phyloP scores from a whole-genome alignment of 148 eudicot species.

The Persicaria maculosa region DNA sequence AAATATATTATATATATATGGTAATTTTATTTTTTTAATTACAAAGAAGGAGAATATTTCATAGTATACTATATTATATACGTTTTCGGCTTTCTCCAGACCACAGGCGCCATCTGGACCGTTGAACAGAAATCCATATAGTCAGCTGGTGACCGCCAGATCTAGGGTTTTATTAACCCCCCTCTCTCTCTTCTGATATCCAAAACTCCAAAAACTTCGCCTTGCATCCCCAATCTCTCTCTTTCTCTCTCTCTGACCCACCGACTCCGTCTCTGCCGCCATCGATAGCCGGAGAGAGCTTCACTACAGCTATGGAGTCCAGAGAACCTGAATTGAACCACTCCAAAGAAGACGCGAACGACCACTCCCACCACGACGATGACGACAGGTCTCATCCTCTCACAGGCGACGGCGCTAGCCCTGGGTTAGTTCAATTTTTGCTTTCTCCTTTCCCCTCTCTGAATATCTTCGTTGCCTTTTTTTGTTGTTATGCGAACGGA shows the following conservation, averaged over 20 bases:
- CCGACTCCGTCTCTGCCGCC: background rate
- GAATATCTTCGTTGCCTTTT: background rate
- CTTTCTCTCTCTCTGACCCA: background rate
- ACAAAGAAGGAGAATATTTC: too few species aligned
- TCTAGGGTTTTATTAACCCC: constrained; percentile 16
- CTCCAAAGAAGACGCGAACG: constrained; percentile 7
- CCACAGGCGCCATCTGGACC: background rate
- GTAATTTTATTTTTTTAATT: too few species aligned
- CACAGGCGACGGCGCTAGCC: constrained; percentile 13
- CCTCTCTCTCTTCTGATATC: constrained; percentile 2
- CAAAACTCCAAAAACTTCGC: background rate
- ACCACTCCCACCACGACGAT: constrained; percentile 12
- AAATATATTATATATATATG: too few species aligned
- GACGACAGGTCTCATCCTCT: constrained; percentile 13
- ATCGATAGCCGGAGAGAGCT: background rate
- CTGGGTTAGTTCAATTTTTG: constrained; percentile 10
- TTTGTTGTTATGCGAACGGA: background rate
- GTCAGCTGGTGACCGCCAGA: constrained; percentile 4
- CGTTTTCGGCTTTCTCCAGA: background rate
- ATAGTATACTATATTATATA: background rate
- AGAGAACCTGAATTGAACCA: constrained; percentile 12
- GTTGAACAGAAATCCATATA: constrained; percentile 5
- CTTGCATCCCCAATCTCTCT: background rate
- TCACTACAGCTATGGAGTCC: constrained; percentile 6
- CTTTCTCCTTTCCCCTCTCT: background rate